Evolutionary conservation across 2,329 filamentous ascomycete species (phyloP).

Genomic region (Talaromyces funiculosus): DNA sequence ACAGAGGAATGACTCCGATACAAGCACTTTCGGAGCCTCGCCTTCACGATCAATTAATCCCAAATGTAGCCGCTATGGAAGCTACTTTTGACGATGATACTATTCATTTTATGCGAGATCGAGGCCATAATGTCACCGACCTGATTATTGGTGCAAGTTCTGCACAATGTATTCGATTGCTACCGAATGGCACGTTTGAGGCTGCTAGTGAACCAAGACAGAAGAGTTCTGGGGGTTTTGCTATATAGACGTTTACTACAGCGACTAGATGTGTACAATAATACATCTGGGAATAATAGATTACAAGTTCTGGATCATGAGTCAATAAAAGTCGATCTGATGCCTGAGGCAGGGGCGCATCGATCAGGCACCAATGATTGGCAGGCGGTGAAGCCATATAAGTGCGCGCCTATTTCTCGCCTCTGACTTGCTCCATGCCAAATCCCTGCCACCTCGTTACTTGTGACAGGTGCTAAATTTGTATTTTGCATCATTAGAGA

Average conservation of each 20-base stretch:
- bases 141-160: constrained; percentile 58
- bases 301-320: no score
- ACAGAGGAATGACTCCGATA: constrained; percentile 55
- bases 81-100: constrained; percentile 61
- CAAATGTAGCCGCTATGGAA: constrained; percentile 64
- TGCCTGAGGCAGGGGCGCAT: constrained; percentile 1
- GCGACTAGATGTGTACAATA: not conserved
- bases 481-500: not conserved
- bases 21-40: constrained; percentile 62
- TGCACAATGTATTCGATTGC: constrained; percentile 62
- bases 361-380: constrained; percentile 7
- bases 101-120: constrained; percentile 55
- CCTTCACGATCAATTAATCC: constrained; percentile 76
- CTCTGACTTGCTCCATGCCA: not conserved
- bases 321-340: not conserved
- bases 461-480: not conserved
- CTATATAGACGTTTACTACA: not conserved
- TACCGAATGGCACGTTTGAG: constrained; percentile 65
- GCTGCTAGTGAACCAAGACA: constrained; percentile 73
- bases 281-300: not conserved
- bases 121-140: constrained; percentile 69
- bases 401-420: constrained; percentile 4
- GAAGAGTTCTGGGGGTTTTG: constrained; percentile 60
- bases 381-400: constrained; percentile 12
- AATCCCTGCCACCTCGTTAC: not conserved